These are phyloP conservation scores for Sporisorium exsertum DNA, from an alignment of 1,284 basidiomycete species.

Conservation along the genomic window DNA sequence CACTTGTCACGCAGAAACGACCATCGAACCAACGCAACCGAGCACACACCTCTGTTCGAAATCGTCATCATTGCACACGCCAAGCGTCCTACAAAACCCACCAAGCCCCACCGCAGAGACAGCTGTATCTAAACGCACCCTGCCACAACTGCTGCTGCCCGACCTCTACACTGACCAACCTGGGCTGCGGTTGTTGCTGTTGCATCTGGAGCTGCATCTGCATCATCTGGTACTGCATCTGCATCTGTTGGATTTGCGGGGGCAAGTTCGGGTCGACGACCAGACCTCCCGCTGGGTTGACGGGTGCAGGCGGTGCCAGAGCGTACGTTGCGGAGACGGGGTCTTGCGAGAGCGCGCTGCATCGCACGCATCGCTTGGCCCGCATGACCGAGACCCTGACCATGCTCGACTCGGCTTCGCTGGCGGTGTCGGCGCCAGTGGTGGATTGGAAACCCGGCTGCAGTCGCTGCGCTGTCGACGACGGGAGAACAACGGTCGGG, in stretches of 20 bases:
- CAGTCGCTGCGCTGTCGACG: not conserved
- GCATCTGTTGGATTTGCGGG: slow-evolving; percentile 32
- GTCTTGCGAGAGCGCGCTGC: slow-evolving; percentile 36
- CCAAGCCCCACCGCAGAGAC: slow-evolving; percentile 45
- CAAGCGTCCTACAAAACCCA: slow-evolving; percentile 32
- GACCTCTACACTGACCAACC: slow-evolving; percentile 20
- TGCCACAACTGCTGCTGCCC: not conserved
- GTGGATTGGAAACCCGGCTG: not conserved
- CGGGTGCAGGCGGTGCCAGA: not conserved
- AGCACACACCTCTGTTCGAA: not conserved
- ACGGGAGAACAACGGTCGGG: not conserved
- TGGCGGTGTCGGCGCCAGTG: not conserved
- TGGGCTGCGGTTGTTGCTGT: slow-evolving; percentile 19
- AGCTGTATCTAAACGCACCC: slow-evolving; percentile 18
- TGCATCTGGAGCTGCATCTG: slow-evolving; percentile 22
- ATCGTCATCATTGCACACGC: not conserved
- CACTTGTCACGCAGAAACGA: no score
- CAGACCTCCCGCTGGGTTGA: not conserved
- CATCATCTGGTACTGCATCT: slow-evolving; percentile 31
- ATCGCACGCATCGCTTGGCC: slow-evolving; percentile 40
- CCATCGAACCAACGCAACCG: no score
- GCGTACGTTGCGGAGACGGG: slow-evolving; percentile 21
- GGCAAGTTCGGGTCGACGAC: slow-evolving; percentile 29
- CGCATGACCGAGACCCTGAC: slow-evolving; percentile 24
- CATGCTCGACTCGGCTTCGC: not conserved